Base-by-base conservation (phyloP, 805 yeast species). In the Zygosaccharomyces gambellarensis region DNA sequence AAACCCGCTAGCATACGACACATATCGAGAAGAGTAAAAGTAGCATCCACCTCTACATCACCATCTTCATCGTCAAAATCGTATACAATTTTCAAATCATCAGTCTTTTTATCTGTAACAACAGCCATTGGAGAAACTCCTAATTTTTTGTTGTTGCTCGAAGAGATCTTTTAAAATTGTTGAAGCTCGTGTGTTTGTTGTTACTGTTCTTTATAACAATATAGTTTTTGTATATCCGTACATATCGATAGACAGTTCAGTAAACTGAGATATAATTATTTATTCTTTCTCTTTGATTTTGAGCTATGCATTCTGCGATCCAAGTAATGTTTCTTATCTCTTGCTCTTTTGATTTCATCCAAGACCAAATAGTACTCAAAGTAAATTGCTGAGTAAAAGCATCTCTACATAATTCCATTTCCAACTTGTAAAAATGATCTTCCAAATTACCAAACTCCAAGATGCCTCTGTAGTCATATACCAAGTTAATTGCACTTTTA, bases 231-330 rank as follows among this genome's bases (percentile, higher is more conserved):
- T 30, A 42, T 30, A 42, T 42, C 38, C 38, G 38, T 17, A 34
- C 22, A 17, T 21, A 34, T 34, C 9, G 22, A 34, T 6, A 34
- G 21, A 34, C 36, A 17, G 10, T 11, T 61, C 73, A 90, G 60
- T 83, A 89, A 36, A 92, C 97, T 39, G 95, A 75, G 52, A 95
- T 90, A 68, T 90, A 95, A 68, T 87, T 88, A 61, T 85, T 83
- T 57, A 94, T 88, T 69, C 97, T 81, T 65, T 88, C 95, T 73
- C 90, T 88, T 76, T 94, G 99, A 67, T 90, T 90, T 70, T 95
- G 99, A 29, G 98, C 97, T 73, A 94, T 94, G 75, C 99, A 94
- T 73, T 94, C 99, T 44, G 98, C 96, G 49, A 94, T 92, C 99
- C 99, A 94, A n/a, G 98, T 89, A 57, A 94, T 85, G 68, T 94